phyloP scores from a whole-genome alignment of 768 basidiomycete genomes.

The Russula earlei region DNA sequence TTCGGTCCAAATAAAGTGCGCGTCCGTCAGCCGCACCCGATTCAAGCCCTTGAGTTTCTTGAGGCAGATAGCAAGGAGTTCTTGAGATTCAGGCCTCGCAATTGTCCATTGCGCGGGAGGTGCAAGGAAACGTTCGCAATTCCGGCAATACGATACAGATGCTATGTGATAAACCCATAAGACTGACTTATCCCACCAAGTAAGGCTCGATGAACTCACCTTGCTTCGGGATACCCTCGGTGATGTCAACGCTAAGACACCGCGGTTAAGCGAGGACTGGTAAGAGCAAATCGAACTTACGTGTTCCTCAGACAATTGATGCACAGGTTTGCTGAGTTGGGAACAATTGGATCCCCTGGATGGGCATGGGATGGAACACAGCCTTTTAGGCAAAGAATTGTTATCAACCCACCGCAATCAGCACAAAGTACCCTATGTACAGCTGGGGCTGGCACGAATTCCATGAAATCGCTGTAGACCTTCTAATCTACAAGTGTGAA shows the following conservation, averaged over 20 bases:
- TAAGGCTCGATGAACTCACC: constrained; percentile 34
- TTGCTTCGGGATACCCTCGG: constrained; percentile 96
- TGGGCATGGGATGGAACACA: neutral
- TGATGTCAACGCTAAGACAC: constrained; percentile 75
- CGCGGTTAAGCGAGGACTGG: neutral
- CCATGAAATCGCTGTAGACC: constrained; percentile 38
- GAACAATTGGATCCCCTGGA: constrained; percentile 74
- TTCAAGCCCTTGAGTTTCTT: constrained; percentile 90
- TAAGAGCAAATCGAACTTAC: constrained; percentile 32
- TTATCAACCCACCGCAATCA: constrained; percentile 57
- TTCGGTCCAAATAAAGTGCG: constrained; percentile 99
- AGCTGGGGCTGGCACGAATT: constrained; percentile 65
- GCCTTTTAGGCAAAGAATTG: neutral
- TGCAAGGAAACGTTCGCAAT: constrained; percentile 91
- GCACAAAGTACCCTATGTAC: constrained; percentile 82
- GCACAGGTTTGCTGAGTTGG: constrained; percentile 89
- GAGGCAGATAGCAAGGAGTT: constrained; percentile 88
- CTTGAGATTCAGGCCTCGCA: constrained; percentile 83
- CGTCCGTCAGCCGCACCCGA: constrained; percentile 95
- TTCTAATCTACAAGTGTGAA: neutral
- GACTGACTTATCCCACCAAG: too few species aligned
- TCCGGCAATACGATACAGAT: constrained; percentile 85
- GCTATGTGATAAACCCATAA: constrained; percentile 36
- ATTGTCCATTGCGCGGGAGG: constrained; percentile 84
- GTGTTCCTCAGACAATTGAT: constrained; percentile 83